phyloP scores from a whole-genome alignment of 2,329 filamentous ascomycete genomes.

The Onygenales sp. region DNA sequence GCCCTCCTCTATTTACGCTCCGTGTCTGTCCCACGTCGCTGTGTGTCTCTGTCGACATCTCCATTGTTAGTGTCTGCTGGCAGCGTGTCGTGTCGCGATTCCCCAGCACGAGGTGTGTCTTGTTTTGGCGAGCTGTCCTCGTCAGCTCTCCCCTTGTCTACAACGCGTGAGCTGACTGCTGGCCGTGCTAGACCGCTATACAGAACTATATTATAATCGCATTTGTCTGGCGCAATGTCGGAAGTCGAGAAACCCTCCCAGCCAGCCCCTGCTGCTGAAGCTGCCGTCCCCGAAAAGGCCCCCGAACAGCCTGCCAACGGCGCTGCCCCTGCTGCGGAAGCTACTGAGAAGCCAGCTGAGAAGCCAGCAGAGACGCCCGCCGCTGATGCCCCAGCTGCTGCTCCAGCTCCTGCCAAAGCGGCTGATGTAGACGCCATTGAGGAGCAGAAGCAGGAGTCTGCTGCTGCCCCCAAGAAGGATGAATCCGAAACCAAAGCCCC shows the following conservation, averaged over 20 bases:
- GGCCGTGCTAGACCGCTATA: neutral
- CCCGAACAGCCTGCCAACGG: constrained; percentile 8
- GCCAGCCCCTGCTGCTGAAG: constrained; percentile 5
- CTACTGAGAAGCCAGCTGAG: constrained; percentile 9
- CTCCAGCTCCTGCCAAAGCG: constrained; percentile 9
- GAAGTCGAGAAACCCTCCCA: constrained; percentile 1
- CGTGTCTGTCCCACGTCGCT: too few relatives aligned
- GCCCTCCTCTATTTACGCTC: too few relatives aligned
- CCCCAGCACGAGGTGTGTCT: too few relatives aligned
- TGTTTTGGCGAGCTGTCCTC: too few relatives aligned
- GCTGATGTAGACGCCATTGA: constrained; percentile 10
- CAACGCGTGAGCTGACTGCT: too few relatives aligned
- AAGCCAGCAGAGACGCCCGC: neutral
- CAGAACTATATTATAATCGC: neutral
- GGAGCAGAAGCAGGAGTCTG: constrained; percentile 8
- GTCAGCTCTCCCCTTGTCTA: too few relatives aligned
- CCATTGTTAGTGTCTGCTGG: too few relatives aligned
- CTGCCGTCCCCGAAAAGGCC: constrained; percentile 7
- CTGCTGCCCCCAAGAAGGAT: neutral
- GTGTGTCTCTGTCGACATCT: too few relatives aligned
- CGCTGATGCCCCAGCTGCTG: neutral
- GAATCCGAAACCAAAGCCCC: neutral
- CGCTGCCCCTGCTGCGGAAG: constrained; percentile 7
- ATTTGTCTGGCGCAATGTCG: neutral
- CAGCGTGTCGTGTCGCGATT: too few relatives aligned